Evolutionary conservation across 2,329 filamentous ascomycete genomes (phyloP).

Genomic region (Cytospora paraplurivora): DNA sequence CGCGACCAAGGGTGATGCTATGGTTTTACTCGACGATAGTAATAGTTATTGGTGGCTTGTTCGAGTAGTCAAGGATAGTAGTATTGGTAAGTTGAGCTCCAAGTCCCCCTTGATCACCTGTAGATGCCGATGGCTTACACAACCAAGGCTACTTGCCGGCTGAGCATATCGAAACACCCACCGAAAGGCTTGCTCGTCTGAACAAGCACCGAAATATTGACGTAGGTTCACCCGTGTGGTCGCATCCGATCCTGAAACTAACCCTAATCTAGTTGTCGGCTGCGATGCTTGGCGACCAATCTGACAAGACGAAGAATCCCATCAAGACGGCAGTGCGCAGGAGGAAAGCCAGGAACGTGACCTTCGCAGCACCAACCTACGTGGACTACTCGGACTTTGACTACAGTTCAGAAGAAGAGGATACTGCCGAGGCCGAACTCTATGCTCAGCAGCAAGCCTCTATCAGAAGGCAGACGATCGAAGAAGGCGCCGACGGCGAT

Average conservation of each 20-base stretch:
- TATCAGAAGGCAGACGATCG: slow-evolving; percentile 34
- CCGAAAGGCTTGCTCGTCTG: slow-evolving; percentile 85
- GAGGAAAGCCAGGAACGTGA: slow-evolving; percentile 81
- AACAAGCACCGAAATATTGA: slow-evolving; percentile 99
- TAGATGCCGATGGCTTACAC: not conserved
- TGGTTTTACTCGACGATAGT: slow-evolving; percentile 96
- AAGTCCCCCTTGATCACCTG: not conserved
- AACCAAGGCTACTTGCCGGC: slow-evolving; percentile 80
- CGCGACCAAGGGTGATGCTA: slow-evolving; percentile 96
- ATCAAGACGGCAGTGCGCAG: slow-evolving; percentile 82
- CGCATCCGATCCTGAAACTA: slow-evolving; percentile 30
- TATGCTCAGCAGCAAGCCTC: slow-evolving; percentile 37
- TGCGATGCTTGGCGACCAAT: slow-evolving; percentile 63
- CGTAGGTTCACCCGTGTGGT: slow-evolving; percentile 55
- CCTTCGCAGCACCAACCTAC: slow-evolving; percentile 83
- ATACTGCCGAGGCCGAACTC: slow-evolving; percentile 52
- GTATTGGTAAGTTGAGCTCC: slow-evolving; percentile 63
- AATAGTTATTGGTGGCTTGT: slow-evolving; percentile 99
- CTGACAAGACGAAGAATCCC: slow-evolving; percentile 79
- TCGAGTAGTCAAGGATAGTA: slow-evolving; percentile 94
- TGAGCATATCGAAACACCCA: slow-evolving; percentile 97
- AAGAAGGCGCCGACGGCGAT: slow-evolving; percentile 44
- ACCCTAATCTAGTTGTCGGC: slow-evolving; percentile 55
- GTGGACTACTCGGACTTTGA: slow-evolving; percentile 71
- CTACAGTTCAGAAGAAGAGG: slow-evolving; percentile 61